Base-by-base conservation (phyloP, 2,329 filamentous ascomycete genomes). In the Chaetomiaceae sp. region DNA sequence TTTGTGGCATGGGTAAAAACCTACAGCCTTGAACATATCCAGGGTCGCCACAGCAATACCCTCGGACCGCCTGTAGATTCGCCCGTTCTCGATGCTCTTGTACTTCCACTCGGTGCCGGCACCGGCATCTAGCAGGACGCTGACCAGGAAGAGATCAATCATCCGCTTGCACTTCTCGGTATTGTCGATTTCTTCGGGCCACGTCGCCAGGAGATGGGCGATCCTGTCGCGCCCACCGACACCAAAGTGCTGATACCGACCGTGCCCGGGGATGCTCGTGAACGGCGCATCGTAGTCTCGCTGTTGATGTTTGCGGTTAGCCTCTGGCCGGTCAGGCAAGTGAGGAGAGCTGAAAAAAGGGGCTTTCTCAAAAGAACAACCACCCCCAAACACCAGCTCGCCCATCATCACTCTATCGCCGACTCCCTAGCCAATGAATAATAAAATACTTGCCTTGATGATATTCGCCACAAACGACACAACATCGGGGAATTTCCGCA, bases 31-130 rank as follows among this genome's bases (percentile, higher is more conserved):
- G 78, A 96, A 96, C 91, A 96, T 96, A 60, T 96, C 91, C 62
- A 85, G 65, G 57, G 78, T 83, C 6, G 82, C 82, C 58, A 85
- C 83, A 8, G 91, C 91, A 49, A 96, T 77, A 8, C 91, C 91
- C 68, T 96, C 93, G 55, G 90, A 96, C 44, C 93, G 83, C 46
- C 82, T 78, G 69, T 92, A 97, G 35, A 86, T 69, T 55, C 84
- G 86, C 50, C 88, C 89, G 57, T 90, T 95, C 64, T 95, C 90
- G 56, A 85, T 85, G 65, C 89, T 95, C 73, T 88, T 93, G 73
- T 96, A 99, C 60, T 83, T 85, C 93, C 93, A 99, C 58, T 82
- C 79, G 3, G 83, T 92, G 35, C 93, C 93, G 2, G 93, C 90
- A 35, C 93, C 93, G 4, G 93, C 89, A 64, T 95, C 88, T 8